Percentiles rank a stretch among this genome's conserved stretches.
phyloP scores from a whole-genome alignment of 148 eudicot species.

The Talinum fruticosum region DNA sequence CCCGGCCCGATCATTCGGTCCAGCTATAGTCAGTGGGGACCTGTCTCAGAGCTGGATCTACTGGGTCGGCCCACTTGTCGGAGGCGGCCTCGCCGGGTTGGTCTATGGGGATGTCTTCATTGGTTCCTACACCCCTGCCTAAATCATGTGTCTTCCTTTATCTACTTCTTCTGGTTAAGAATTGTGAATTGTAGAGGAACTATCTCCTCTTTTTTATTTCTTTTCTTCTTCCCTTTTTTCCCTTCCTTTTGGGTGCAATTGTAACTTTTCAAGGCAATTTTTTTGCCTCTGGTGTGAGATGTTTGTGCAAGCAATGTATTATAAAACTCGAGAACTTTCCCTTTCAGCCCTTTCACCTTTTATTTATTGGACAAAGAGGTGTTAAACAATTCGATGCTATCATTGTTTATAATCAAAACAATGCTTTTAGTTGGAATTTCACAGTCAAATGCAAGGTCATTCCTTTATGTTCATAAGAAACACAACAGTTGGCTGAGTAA shows the following conservation, averaged over 20 bases:
- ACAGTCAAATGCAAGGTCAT: too few species aligned
- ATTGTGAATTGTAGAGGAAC: background rate
- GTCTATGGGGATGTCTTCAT: constrained; percentile 72
- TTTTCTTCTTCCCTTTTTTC: too few species aligned
- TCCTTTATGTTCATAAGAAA: too few species aligned
- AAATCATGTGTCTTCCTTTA: constrained; percentile 8
- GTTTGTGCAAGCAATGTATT: background rate
- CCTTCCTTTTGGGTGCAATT: background rate
- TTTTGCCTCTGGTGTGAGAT: background rate
- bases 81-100: constrained; percentile 84
- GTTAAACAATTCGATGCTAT: too few species aligned
- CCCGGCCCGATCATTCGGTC: constrained; percentile 89
- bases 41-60: constrained; percentile 68
- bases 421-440: too few species aligned
- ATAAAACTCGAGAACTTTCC: background rate
- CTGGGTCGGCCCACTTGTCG: constrained; percentile 88
- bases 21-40: constrained; percentile 60
- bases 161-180: constrained; percentile 3
- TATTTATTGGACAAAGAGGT: too few species aligned
- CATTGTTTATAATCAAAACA: too few species aligned
- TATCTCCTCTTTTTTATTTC: too few species aligned
- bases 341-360: background rate
- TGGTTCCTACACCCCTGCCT: constrained; percentile 24
- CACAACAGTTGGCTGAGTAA: too few species aligned
- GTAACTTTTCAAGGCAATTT: background rate